Base-by-base conservation (phyloP, 148 eudicot genomes). In the Fagopyrum esculentum region DNA sequence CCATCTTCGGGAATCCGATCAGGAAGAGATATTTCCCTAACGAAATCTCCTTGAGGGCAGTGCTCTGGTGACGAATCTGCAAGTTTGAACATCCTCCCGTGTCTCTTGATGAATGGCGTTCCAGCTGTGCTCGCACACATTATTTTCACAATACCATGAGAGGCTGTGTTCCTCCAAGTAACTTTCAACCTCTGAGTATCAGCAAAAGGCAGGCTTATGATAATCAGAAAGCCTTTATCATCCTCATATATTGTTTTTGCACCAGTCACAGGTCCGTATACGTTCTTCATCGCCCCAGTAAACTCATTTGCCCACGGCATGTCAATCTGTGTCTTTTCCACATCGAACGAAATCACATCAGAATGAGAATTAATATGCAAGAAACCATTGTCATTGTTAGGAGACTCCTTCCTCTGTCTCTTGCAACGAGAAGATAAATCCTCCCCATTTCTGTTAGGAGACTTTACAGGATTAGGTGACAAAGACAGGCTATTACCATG, bases 241-340 rank as follows among this genome's bases (percentile, higher is more conserved):
- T 87, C 91, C 71, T 87, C 91, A n/a, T 87, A 87, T 64, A 87
- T 87, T 43, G 78, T 84, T 80, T 87, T 87, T 9, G 91, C 87
- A 9, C 83, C 87, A 0, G 91, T 82, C 1, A 85, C 91, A 17
- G 91, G 88, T n/a, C 91, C 91, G 43, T 79, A 79, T 0, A 73
- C 84, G 45, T 77, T 80, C 80, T 83, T 87, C 88, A 85, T 85
- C 55, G 82, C 88, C 47, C 91, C 91, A 1, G 79, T 69, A 26
- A 87, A 85, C 40, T 87, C 91, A 44, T 74, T 78, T 45, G 77
- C 57, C 91, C 91, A 87, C 55, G 49, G 55, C 0, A 80, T 85
- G 70, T 85, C 85, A 69, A 69, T 71, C 29, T 79, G 49, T 63
- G 82, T 85, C 63, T 78, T 75, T 51, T 85, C 88, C 26, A 82